Base-by-base conservation (phyloP, 139 green algal species). In the Chlorella sp. region DNA sequence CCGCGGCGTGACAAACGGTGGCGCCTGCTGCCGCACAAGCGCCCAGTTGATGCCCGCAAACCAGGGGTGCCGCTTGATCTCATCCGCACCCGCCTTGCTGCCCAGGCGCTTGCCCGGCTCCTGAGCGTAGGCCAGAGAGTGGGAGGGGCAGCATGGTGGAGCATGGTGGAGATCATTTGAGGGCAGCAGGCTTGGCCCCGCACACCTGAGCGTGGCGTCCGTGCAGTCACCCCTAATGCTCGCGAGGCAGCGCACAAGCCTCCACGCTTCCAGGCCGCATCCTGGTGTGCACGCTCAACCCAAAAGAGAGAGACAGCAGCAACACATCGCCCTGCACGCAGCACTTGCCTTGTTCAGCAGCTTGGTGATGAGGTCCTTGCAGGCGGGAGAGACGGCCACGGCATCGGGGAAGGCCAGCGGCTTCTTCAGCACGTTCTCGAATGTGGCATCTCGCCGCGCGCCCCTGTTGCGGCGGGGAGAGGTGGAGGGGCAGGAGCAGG, bases 41-140 rank as follows among this genome's bases (percentile, higher is more conserved):
- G 93, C 88, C 95, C 96, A 99, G 82, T 98, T 94, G 63, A 98
- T 88, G 30, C 86, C 83, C 34, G 87, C 73, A 89, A 98, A 99
- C 87, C 96, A 99, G 32, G 94, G 90, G 88, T 99, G 96, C 38
- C 72, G 38, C 90, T 98, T 99, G 82, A 99, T 95, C 65, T 98
- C 96, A 76, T 98, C 94, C 15, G 96, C 97, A n/a, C 97, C 97
- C 16, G 90, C 89, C 26, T 72, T 57, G 60, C 83, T 76, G 26
- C 96, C 95, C 83, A 98, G 83, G 6, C 94, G 86, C 81, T 91
- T 85, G 18, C 60, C 65, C 15, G 91, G 82, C 26, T 95, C 82
- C 78, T 91, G 75, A 86, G 23, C 1, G 44, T 21, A 26, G 28
- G 44, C 16, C 25, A 7, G 9, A 39, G 39, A n/a, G n/a, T n/a